phyloP scores from a whole-genome alignment of 768 basidiomycete genomes.

The Hypholoma fasciculare region DNA sequence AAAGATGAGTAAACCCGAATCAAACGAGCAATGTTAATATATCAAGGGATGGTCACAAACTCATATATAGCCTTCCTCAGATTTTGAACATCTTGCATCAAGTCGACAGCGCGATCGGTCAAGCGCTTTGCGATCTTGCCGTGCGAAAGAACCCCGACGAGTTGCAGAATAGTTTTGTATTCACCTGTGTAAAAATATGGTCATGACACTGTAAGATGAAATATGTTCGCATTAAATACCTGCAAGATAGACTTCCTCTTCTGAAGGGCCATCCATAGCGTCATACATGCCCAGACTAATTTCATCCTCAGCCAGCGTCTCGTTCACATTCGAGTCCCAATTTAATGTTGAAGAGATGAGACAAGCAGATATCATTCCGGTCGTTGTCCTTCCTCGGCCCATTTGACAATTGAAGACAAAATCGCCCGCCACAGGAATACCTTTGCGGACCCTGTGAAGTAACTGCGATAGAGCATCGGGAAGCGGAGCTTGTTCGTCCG shows the following conservation, averaged over 20 bases:
- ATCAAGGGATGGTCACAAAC: slow-evolving; percentile 43
- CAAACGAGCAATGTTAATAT: not conserved
- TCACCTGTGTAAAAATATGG: slow-evolving; percentile 61
- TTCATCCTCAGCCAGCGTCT: slow-evolving; percentile 35
- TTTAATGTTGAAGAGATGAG: slow-evolving; percentile 75
- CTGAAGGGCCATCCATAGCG: slow-evolving; percentile 78
- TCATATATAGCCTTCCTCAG: slow-evolving; percentile 93
- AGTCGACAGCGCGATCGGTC: slow-evolving; percentile 85
- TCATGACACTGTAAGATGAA: not conserved
- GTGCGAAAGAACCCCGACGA: slow-evolving; percentile 88
- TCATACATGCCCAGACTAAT: slow-evolving; percentile 50
- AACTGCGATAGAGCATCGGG: slow-evolving; percentile 84
- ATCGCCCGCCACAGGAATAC: slow-evolving; percentile 62
- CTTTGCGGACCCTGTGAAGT: slow-evolving; percentile 67
- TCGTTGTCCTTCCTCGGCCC: slow-evolving; percentile 90
- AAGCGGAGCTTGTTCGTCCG: slow-evolving; percentile 95
- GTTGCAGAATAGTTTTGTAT: slow-evolving; percentile 94
- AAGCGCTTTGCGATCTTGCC: slow-evolving; percentile 92
- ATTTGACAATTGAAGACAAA: slow-evolving; percentile 98
- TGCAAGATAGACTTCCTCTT: slow-evolving; percentile 87
- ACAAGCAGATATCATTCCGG: slow-evolving; percentile 91
- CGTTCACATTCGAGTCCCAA: slow-evolving; percentile 51
- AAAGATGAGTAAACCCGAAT: not conserved
- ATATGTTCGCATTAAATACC: slow-evolving; percentile 40
- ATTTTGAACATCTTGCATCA: slow-evolving; percentile 97